Conservation (phyloP, 2,329 filamentous ascomycete species). For the Aureobasidium sp. region DNA sequence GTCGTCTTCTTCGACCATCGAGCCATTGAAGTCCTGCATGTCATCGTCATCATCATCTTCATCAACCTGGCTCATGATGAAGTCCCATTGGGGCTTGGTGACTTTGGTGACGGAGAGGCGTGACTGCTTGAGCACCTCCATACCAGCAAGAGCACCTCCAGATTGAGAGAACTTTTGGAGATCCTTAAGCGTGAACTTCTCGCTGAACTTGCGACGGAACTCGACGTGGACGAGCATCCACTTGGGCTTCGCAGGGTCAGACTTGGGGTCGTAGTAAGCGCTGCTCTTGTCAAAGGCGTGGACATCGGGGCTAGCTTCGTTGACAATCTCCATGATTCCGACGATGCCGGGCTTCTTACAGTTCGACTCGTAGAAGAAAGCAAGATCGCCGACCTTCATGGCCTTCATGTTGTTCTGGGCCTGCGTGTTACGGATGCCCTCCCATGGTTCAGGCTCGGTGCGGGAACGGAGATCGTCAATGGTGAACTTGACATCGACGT, state of each 20-base stretch:
- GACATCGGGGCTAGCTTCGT: slow-evolving; percentile 70
- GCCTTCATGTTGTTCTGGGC: slow-evolving; percentile 82
- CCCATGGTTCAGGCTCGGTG: slow-evolving; percentile 77
- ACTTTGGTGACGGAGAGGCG: slow-evolving; percentile 73
- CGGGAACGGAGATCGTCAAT: slow-evolving; percentile 77
- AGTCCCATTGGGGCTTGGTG: slow-evolving; percentile 54
- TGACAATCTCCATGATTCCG: slow-evolving; percentile 57
- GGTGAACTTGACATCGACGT: slow-evolving; percentile 81
- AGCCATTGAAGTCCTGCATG: background rate
- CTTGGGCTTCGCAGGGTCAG: slow-evolving; percentile 51
- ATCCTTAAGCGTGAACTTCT: slow-evolving; percentile 60
- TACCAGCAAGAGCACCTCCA: slow-evolving; percentile 43
- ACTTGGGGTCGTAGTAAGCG: slow-evolving; percentile 78
- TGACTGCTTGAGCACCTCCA: slow-evolving; percentile 78
- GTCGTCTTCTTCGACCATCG: background rate
- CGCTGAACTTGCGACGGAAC: slow-evolving; percentile 73
- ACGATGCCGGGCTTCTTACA: slow-evolving; percentile 83
- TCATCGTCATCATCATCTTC: slow-evolving; percentile 18
- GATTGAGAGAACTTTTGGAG: slow-evolving; percentile 53
- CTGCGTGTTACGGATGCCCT: slow-evolving; percentile 44
- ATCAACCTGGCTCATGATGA: slow-evolving; percentile 39
- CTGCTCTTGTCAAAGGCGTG: slow-evolving; percentile 61
- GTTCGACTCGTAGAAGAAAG: slow-evolving; percentile 96
- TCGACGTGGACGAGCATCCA: slow-evolving; percentile 88
- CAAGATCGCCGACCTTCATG: slow-evolving; percentile 86